Base-by-base conservation (phyloP, 1,284 basidiomycete genomes). In the Heliocybe sulcata region DNA sequence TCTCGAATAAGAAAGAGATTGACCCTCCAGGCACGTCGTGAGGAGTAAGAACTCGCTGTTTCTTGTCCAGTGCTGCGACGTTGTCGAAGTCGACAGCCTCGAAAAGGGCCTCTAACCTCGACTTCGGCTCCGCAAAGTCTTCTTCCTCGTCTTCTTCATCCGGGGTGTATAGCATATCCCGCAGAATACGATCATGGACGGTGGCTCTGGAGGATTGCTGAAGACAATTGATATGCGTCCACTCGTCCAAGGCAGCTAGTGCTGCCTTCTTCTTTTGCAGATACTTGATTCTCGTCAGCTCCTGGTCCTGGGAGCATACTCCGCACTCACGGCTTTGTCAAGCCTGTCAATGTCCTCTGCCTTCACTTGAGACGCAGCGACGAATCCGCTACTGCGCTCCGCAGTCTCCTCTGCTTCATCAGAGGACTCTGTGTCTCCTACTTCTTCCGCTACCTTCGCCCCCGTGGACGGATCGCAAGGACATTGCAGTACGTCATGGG, bases 401-500 rank as follows among this genome's bases (percentile, higher is more conserved):
- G 63, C 63, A 14, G 64, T 63, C 2, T 67, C 70, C 16, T 73
- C 73, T 9, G 67, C 67, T 35, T 67, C 68, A 26, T 64, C 64
- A 2, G 58, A 42, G 11, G 59, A 26, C 48, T 52, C 16, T 56
- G 50, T 35, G 65, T 58, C 1, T 61, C 62, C 2, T 60, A 64
- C 1, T 63, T 61, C 27, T 55, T 66, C 61, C 49, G 55, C 49
- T 23, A 54, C 53, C 56, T 60, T 55, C 48, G 58, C 10, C 52
- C 60, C 45, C 1, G 61, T 61, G 23, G 59, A 59, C 25, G 66
- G 67, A 57, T 76, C 77, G 61, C 93, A 94, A 29, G 75, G 72
- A 65, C 92, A 95, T 53, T 82, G 83, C 14, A 95, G 73, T 16
- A 94, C 76, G 63, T 95, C 93, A 62, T 97, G 97, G 1, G 96